Evolutionary conservation across 2,329 filamentous ascomycete species (phyloP).

Genomic region (Boeremia exigua): DNA sequence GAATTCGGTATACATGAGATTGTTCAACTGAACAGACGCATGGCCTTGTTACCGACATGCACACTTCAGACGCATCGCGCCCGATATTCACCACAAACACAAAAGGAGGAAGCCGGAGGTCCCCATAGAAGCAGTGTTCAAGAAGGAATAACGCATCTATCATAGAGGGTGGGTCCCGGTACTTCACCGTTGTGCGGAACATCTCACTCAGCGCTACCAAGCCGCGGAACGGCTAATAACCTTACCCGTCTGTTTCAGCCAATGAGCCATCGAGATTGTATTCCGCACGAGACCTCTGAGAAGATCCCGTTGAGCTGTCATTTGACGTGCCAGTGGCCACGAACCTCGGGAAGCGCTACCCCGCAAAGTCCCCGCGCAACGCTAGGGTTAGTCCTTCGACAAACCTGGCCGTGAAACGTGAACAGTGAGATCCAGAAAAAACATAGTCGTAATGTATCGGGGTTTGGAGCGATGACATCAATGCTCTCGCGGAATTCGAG

Average conservation of each 20-base stretch:
- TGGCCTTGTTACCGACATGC: not conserved
- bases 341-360: constrained; percentile 6
- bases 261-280: not conserved
- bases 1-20: not conserved
- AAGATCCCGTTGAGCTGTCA: not conserved
- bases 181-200: too few species aligned
- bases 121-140: too few species aligned
- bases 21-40: not conserved
- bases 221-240: not conserved
- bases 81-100: too few species aligned
- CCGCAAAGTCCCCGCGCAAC: constrained; percentile 6
- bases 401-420: not conserved
- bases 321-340: not conserved
- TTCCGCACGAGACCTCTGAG: not conserved
- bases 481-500: not conserved
- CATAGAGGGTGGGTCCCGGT: too few species aligned
- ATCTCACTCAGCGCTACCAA: too few species aligned
- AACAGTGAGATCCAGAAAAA: not conserved
- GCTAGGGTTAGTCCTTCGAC: not conserved
- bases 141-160: too few species aligned
- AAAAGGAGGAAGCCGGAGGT: too few species aligned
- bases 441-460: not conserved
- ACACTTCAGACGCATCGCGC: too few species aligned
- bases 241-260: not conserved
- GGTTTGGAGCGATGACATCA: not conserved